A percentile compares a stretch with the other conserved stretches of the same genome.
phyloP scores from a whole-genome alignment of 2,329 filamentous ascomycete genomes.

The Talaromyces pinophilus region DNA sequence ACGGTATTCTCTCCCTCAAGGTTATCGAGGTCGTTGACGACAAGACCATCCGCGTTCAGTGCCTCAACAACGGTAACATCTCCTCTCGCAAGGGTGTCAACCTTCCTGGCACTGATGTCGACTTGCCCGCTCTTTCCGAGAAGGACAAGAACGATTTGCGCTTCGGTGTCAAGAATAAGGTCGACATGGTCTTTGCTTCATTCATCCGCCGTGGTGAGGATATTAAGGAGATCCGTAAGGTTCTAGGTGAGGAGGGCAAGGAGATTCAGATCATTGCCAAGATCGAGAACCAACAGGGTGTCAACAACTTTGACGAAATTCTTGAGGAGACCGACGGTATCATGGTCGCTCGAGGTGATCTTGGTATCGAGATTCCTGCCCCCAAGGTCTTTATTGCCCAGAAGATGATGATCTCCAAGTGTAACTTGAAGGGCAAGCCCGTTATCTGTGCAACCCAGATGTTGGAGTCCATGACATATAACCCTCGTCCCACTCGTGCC shows the following conservation, averaged over 20 bases:
- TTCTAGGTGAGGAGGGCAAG: conserved; percentile 87
- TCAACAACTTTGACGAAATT: conserved; percentile 99
- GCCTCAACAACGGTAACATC: conserved; percentile 97
- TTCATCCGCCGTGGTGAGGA: conserved; percentile 96
- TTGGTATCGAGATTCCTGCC: conserved; percentile 97
- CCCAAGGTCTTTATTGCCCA: conserved; percentile 98
- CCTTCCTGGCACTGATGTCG: conserved; percentile 96
- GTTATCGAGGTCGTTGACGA: conserved; percentile 85
- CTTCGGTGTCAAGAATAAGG: conserved; percentile 97
- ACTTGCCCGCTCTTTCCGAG: conserved; percentile 93
- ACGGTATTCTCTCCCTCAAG: conserved; percentile 95
- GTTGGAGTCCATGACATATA: conserved; percentile 99
- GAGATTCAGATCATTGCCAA: conserved; percentile 99
- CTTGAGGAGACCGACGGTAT: conserved; percentile 95
- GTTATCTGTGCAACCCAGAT: conserved; percentile 99
- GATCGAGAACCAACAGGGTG: conserved; percentile 99
- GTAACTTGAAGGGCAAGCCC: conserved; percentile 98
- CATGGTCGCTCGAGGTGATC: conserved; percentile 98
- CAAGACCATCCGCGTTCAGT: conserved; percentile 81
- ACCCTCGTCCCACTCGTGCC: conserved; percentile 94
- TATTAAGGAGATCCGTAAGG: conserved; percentile 86
- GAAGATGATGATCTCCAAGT: conserved; percentile 99
- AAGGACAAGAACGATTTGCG: conserved; percentile 94
- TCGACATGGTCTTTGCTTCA: conserved; percentile 98
- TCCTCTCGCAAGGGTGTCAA: conserved; percentile 99